Percentiles rank a stretch among this genome's conserved stretches.
phyloP scores from a whole-genome alignment of 2,329 filamentous ascomycete genomes.

The Aspergillus hortae region DNA sequence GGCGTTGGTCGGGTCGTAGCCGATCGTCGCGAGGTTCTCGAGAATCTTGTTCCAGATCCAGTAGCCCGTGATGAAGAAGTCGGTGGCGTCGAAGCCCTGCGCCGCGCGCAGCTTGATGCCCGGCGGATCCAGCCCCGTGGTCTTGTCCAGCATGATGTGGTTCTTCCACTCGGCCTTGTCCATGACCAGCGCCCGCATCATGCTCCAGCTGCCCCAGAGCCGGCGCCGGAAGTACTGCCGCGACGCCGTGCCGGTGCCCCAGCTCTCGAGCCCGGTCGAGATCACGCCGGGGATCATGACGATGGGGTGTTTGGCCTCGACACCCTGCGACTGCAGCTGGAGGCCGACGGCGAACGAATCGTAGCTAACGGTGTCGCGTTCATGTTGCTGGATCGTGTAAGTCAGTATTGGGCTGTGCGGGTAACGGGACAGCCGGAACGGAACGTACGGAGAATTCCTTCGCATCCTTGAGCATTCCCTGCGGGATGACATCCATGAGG shows the following conservation, averaged over 20 bases:
- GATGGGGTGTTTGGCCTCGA: conserved; percentile 78
- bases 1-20: conserved; percentile 80
- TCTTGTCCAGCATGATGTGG: conserved; percentile 94
- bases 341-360: conserved; percentile 91
- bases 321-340: conserved; percentile 75
- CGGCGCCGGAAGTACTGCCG: conserved; percentile 90
- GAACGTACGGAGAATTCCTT: conserved; percentile 73
- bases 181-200: conserved; percentile 92
- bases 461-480: conserved; percentile 79
- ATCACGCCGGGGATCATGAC: conserved; percentile 98
- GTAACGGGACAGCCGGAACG: neutral
- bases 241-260: conserved; percentile 83
- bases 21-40: conserved; percentile 91
- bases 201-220: conserved; percentile 96
- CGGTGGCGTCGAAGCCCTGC: conserved; percentile 94
- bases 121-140: conserved; percentile 85
- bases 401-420: neutral
- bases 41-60: conserved; percentile 99
- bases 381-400: conserved; percentile 59
- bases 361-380: conserved; percentile 83
- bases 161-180: conserved; percentile 94
- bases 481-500: conserved; percentile 81
- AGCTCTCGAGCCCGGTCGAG: conserved; percentile 92
- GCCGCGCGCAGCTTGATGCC: conserved; percentile 86
- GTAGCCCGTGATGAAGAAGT: conserved; percentile 79